Conservation (phyloP, 768 basidiomycete species). For the Rossbeevera mucosa region DNA sequence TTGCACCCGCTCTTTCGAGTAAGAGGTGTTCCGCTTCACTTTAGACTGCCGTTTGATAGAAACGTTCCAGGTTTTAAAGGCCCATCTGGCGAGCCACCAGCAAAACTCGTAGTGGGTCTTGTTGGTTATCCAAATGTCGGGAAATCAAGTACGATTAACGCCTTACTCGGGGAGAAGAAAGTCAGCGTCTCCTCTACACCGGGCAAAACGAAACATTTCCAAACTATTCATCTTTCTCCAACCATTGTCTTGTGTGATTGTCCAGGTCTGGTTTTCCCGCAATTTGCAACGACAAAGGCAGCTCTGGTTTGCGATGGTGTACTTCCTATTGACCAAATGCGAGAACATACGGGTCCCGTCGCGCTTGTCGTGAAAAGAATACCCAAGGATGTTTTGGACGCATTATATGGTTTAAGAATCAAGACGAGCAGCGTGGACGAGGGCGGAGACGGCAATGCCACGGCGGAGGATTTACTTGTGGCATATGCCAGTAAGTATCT, state of each 20-base stretch:
- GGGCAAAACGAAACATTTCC: conserved; percentile 98
- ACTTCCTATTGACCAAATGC: conserved; percentile 94
- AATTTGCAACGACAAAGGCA: conserved; percentile 95
- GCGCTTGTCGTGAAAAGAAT: conserved; percentile 74
- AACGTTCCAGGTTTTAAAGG: conserved; percentile 56
- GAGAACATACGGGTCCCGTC: conserved; percentile 85
- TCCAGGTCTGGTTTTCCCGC: conserved; percentile 96
- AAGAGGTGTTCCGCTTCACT: conserved; percentile 22
- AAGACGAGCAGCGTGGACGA: conserved; percentile 64
- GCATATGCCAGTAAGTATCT: conserved; percentile 83
- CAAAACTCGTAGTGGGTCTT: conserved; percentile 76
- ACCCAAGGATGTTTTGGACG: conserved; percentile 80
- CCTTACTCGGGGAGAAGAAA: conserved; percentile 92
- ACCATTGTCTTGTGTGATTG: conserved; percentile 91
- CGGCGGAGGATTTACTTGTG: conserved; percentile 77
- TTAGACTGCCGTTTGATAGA: conserved; percentile 1
- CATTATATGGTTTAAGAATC: conserved; percentile 81
- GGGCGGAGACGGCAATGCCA: conserved; percentile 72
- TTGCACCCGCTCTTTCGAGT: conserved; percentile 72
- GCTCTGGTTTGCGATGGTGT: conserved; percentile 96
- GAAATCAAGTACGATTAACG: conserved; percentile 97
- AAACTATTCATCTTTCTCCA: conserved; percentile 92
- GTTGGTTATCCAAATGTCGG: conserved; percentile 99
- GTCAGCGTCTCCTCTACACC: conserved; percentile 98
- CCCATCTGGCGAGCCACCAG: conserved; percentile 49